Evolutionary conservation across 352 stramenopile genomes (phyloP).

Genomic region (Globisporangium irregulare): DNA sequence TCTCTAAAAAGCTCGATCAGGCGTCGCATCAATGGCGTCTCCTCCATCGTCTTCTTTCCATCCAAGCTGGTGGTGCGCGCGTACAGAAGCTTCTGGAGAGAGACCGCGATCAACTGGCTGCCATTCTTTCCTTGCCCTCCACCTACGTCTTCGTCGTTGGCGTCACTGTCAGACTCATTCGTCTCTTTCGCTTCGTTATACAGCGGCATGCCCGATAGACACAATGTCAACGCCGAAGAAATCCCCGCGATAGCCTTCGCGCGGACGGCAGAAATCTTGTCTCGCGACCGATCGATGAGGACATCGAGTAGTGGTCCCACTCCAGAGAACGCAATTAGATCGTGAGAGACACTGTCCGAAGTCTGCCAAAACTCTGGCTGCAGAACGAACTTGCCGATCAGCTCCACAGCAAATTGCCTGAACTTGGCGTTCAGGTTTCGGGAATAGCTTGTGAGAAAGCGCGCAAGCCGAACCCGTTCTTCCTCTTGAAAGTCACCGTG

Average conservation of each 20-base stretch:
- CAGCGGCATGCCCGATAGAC: slow-evolving; percentile 34
- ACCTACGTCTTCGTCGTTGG: slow-evolving; percentile 23
- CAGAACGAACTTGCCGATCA: slow-evolving; percentile 63
- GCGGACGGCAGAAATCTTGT: slow-evolving; percentile 78
- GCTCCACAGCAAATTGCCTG: slow-evolving; percentile 78
- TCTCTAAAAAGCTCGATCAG: slow-evolving; percentile 76
- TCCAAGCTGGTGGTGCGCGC: slow-evolving; percentile 23
- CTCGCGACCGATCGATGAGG: slow-evolving; percentile 65
- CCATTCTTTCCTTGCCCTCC: slow-evolving; percentile 3
- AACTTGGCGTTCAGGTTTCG: slow-evolving; percentile 71
- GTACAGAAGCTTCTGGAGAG: slow-evolving; percentile 56
- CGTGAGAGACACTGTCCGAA: slow-evolving; percentile 19
- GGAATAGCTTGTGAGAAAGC: slow-evolving; percentile 77
- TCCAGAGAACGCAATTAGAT: slow-evolving; percentile 44
- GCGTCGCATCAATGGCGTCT: slow-evolving; percentile 64
- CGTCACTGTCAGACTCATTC: slow-evolving; percentile 14
- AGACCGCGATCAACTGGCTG: slow-evolving; percentile 40
- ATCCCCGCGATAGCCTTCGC: slow-evolving; percentile 80
- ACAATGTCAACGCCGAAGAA: slow-evolving; percentile 54
- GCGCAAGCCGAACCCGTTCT: slow-evolving; percentile 55
- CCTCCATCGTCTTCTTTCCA: slow-evolving; percentile 32
- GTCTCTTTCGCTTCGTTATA: neutral
- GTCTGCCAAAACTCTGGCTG: slow-evolving; percentile 59
- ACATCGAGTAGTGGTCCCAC: slow-evolving; percentile 63
- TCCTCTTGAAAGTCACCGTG: slow-evolving; percentile 36